Evolutionary conservation across 164 flowering plant species (phyloP), one percentile per base, ranked within the genome.

Genomic region (Kingdonia uniflora): DNA sequence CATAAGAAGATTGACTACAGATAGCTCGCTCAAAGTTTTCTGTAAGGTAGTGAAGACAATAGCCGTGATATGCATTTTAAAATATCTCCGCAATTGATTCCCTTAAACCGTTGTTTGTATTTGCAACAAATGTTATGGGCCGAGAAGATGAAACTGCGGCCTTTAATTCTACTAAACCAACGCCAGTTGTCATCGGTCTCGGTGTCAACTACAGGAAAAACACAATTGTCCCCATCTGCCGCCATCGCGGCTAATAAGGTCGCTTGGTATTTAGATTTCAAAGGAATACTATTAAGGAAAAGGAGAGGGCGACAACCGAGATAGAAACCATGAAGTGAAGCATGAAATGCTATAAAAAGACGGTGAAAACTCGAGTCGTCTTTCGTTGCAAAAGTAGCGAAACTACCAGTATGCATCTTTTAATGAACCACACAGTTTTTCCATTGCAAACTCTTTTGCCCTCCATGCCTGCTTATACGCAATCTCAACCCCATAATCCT

Each of bases 141-240:
- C 14, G 51, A 21, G 51, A 47, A 10, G 33, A 7, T 21, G 51
- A 5, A 12, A 47, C 29, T 47, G 51, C 51, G 7, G 51, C 21
- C 19, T 13, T 47, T 15, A 47, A 15, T 23, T 47, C 29, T 15
- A 20, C 19, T 5, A 47, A 47, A 47, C 51, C 51, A 47, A 10
- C n/a, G 25, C 51, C 51, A 47, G 29, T 47, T 47, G 14, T 47
- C 51, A 11, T 17, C 51, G 19, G 51, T 47, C 51, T 47, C 51
- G 13, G 25, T 3, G 23, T 47, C 51, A 1, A 47, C 51, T 11
- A 47, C 29, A 4, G 51, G 51, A 15, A 22, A 47, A 21, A 47
- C 29, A 47, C 29, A 22, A 23, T 47, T 25, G 23, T 47, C 29
- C 29, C 51, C 51, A 47, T 47, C 51, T 8, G 51, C 51, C 8